A percentile compares a stretch with the other conserved stretches of the same genome.
Evolutionary conservation across 2,329 filamentous ascomycete genomes (phyloP).

Genomic region (Calonectria pteridis): DNA sequence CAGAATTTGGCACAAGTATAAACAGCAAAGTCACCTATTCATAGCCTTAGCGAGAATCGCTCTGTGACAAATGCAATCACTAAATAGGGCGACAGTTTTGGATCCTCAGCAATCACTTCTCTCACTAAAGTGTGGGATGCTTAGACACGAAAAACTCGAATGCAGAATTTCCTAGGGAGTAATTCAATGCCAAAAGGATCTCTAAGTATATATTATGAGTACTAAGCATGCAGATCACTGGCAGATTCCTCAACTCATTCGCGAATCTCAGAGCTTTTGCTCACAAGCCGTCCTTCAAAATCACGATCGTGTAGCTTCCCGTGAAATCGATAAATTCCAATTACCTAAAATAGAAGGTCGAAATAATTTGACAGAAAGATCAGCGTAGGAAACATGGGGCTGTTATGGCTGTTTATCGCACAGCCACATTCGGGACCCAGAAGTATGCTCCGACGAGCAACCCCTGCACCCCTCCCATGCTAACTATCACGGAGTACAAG

Average conservation of each 20-base stretch:
- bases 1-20: no score
- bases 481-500: not conserved
- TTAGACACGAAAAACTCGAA: no score
- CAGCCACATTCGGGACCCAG: not conserved
- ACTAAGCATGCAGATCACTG: not conserved
- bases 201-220: not conserved
- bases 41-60: not conserved
- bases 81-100: no score
- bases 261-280: not conserved
- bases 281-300: not conserved
- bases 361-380: not conserved
- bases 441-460: not conserved
- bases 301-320: not conserved
- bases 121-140: not conserved
- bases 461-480: not conserved
- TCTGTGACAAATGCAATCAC: not conserved
- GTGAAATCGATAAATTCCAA: not conserved
- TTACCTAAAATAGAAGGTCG: not conserved
- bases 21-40: no score
- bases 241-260: not conserved
- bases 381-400: not conserved
- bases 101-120: not conserved
- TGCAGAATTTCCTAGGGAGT: not conserved
- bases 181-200: no score
- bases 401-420: not conserved